phyloP scores from a whole-genome alignment of 2,329 filamentous ascomycete species.

The Periconia macrospinosa region DNA sequence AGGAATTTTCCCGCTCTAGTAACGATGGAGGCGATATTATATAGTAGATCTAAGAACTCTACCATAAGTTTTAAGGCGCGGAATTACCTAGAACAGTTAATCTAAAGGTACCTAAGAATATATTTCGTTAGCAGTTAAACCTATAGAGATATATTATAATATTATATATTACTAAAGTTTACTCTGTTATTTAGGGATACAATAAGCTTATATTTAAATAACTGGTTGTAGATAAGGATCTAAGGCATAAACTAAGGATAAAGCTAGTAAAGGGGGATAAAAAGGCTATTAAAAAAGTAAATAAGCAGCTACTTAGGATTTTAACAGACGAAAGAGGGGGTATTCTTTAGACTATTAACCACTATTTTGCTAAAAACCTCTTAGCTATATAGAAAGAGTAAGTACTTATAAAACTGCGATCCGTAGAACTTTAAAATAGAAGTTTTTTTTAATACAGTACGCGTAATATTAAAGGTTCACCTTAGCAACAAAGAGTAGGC shows the following conservation, averaged over 20 bases:
- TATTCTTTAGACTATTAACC: slow-evolving; percentile 10
- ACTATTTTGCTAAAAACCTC: slow-evolving; percentile 8
- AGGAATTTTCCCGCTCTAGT: slow-evolving; percentile 4
- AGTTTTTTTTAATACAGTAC: neutral
- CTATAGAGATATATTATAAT: slow-evolving; percentile 4
- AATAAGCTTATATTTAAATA: neutral
- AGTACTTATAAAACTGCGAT: slow-evolving; percentile 6
- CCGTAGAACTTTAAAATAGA: slow-evolving; percentile 2
- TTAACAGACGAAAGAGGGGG: slow-evolving; percentile 8
- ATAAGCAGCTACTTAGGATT: slow-evolving; percentile 1
- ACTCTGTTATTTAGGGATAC: neutral
- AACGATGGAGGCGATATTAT: neutral
- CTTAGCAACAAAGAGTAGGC: slow-evolving; percentile 20
- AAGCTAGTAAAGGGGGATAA: neutral
- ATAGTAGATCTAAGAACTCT: slow-evolving; percentile 5
- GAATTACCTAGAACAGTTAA: slow-evolving; percentile 12
- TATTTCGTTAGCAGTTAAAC: slow-evolving; percentile 8
- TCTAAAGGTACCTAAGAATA: slow-evolving; percentile 6
- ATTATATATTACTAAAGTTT: slow-evolving; percentile 4
- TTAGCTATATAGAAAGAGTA: slow-evolving; percentile 6
- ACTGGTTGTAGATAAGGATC: slow-evolving; percentile 1
- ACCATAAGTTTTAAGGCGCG: slow-evolving; percentile 9
- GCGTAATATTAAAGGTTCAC: slow-evolving; percentile 6
- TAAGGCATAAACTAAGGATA: slow-evolving; percentile 1
- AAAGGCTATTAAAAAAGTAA: neutral